These are phyloP conservation scores for Acanthochlamys bracteata DNA, from an alignment of 106 monocot species.

Conservation along the genomic window DNA sequence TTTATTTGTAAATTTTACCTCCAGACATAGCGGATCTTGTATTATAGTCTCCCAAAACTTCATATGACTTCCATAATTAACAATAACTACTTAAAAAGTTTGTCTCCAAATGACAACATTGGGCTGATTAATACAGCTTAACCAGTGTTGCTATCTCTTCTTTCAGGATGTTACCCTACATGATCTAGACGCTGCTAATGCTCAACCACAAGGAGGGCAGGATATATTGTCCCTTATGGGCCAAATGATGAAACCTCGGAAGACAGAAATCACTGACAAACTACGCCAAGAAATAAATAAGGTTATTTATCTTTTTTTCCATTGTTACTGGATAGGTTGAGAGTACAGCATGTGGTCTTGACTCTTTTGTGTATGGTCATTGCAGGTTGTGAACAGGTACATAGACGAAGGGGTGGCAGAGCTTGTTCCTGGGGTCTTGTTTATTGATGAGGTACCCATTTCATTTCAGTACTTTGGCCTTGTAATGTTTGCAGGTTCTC, in stretches of 20 bases:
- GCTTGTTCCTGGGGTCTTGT: conserved; percentile 96
- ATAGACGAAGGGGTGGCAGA: conserved; percentile 97
- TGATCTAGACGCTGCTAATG: conserved; percentile 99
- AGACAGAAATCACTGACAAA: conserved; percentile 98
- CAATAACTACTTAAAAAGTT: too few relatives aligned
- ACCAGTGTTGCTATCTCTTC: neutral
- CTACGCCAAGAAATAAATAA: conserved; percentile 96
- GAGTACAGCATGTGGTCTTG: too few relatives aligned
- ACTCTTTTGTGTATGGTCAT: neutral
- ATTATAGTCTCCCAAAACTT: too few relatives aligned
- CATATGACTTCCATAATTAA: too few relatives aligned
- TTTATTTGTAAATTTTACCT: too few relatives aligned
- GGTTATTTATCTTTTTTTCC: conserved; percentile 21
- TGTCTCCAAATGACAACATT: too few relatives aligned
- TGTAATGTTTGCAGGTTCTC: neutral
- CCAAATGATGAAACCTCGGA: conserved; percentile 98
- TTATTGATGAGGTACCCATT: conserved; percentile 79
- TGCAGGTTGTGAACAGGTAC: conserved; percentile 90
- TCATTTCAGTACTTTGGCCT: neutral
- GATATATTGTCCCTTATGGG: conserved; percentile 99
- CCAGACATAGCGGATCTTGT: too few relatives aligned
- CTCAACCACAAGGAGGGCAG: conserved; percentile 97
- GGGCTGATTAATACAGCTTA: neutral
- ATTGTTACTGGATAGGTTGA: too few relatives aligned
- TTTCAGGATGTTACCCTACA: conserved; percentile 87